Evolutionary conservation across 2,329 filamentous ascomycete species (phyloP), one percentile per base, ranked within the genome.

Genomic region (Penicillium sp.): DNA sequence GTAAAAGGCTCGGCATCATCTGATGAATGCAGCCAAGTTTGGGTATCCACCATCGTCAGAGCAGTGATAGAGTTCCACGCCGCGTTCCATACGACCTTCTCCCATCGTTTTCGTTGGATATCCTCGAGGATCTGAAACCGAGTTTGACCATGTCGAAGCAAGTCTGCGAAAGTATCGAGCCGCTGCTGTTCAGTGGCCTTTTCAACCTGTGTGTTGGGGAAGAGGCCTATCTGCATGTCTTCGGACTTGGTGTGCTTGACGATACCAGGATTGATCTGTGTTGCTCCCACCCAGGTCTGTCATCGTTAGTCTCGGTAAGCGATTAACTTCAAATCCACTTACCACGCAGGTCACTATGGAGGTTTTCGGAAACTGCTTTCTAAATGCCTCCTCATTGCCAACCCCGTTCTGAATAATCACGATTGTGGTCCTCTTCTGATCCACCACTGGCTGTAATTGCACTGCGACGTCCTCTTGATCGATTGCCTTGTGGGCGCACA

Each of bases 141-240:
- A 0, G 77, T 80, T 15, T 70, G 64, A 0, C 76, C 76, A 0
- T 64, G 56, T 0, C 59, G 63, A 1, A 81, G 58, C 0, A 80
- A 55, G 0, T 60, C 53, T 0, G 71, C 66, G 33, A 80, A 78
- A 0, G 57, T 59, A 0, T 73, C 52, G 0, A 81, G 69, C 0
- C 69, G 68, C 2, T 57, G 20, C 3, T 66, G 51, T 42, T 80
- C 77, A 0, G 58, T 6, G 0, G 52, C 20, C 0, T 38, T 9
- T 0, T 72, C 62, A 0, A 70, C 38, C 0, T 42, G 12, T 0
- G 62, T 23, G 28, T 77, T 79, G 0, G 71, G 66, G 54, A 75
- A 81, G 0, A 81, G 60, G 0, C 80, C 80, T 3, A 82, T 75
- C 47, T 82, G 75, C 62, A 78, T 76, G 52, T 79, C 71, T 58